Evolutionary conservation across 2,329 filamentous ascomycete species (phyloP).

Genomic region (Geosmithia putterillii): DNA sequence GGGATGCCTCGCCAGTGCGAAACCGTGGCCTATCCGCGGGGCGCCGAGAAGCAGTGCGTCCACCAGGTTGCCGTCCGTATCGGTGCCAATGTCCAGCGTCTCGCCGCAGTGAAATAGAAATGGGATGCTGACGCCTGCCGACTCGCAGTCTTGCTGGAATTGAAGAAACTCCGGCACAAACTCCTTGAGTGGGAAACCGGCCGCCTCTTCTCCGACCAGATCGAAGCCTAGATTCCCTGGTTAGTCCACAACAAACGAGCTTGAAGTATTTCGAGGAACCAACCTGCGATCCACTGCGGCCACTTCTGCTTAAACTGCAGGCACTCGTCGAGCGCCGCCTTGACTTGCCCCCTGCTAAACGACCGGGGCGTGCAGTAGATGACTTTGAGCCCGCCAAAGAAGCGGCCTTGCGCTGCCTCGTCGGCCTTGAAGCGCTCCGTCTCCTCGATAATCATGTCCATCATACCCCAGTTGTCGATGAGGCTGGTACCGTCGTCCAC

Average conservation of each 20-base stretch:
- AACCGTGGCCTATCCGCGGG: conserved; percentile 64
- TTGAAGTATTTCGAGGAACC: conserved; percentile 9
- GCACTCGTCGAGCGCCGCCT: conserved; percentile 45
- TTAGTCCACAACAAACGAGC: not conserved
- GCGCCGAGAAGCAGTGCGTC: conserved; percentile 54
- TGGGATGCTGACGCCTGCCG: conserved; percentile 42
- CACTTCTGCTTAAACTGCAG: conserved; percentile 44
- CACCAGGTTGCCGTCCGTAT: conserved; percentile 54
- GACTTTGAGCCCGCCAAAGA: conserved; percentile 55
- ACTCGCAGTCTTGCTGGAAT: conserved; percentile 40
- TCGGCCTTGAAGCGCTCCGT: conserved; percentile 32
- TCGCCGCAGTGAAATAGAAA: conserved; percentile 71
- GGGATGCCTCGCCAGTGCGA: conserved; percentile 54
- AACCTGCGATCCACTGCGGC: conserved; percentile 51
- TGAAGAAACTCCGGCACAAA: conserved; percentile 42
- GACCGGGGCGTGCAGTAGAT: conserved; percentile 60
- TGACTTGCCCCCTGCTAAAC: conserved; percentile 34
- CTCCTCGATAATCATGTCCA: conserved; percentile 45
- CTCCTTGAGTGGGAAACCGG: conserved; percentile 44
- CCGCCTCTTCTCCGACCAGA: conserved; percentile 55
- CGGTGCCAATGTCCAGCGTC: conserved; percentile 53
- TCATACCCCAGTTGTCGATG: conserved; percentile 45
- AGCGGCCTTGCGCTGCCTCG: conserved; percentile 9
- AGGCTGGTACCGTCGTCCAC: conserved; percentile 38
- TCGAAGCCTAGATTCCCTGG: conserved; percentile 43